Conservation (phyloP, 2,329 filamentous ascomycete genomes). For the Phaeosphaeria sp. region DNA sequence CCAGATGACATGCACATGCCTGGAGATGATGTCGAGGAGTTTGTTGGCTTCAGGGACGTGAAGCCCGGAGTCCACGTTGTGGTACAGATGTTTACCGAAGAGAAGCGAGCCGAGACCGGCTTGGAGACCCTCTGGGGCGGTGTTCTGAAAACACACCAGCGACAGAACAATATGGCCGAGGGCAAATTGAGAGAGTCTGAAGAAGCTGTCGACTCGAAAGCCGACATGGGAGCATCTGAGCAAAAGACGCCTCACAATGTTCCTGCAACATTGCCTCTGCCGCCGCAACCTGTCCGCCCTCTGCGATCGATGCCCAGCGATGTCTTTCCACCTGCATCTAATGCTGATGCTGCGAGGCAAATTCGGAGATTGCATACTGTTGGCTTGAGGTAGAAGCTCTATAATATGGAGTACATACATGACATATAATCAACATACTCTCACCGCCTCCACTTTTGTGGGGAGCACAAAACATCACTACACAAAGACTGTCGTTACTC, state of each 20-base stretch:
- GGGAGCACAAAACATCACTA: background rate
- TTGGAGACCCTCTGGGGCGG: constrained; percentile 69
- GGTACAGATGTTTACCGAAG: constrained; percentile 74
- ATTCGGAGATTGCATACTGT: constrained; percentile 37
- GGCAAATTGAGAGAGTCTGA: constrained; percentile 34
- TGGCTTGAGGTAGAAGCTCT: constrained; percentile 15
- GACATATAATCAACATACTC: background rate
- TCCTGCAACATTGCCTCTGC: constrained; percentile 4
- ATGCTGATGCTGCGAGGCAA: constrained; percentile 17
- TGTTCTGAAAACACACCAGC: constrained; percentile 51
- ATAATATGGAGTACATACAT: background rate
- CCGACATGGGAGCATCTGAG: background rate
- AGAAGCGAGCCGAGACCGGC: constrained; percentile 71
- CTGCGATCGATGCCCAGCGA: constrained; percentile 31
- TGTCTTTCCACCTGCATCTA: constrained; percentile 31
- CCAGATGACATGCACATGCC: constrained; percentile 41
- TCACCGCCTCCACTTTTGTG: background rate
- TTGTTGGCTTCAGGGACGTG: constrained; percentile 77
- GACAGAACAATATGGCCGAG: constrained; percentile 44
- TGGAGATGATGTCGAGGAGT: constrained; percentile 54
- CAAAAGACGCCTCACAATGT: background rate
- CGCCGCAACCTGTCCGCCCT: constrained; percentile 23
- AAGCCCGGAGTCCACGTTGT: constrained; percentile 67
- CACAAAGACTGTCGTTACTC: too few species aligned
- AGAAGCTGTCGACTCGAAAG: constrained; percentile 23